These are phyloP conservation scores for Amanita inopinata DNA, from an alignment of 768 basidiomycete species.

Conservation along the genomic window DNA sequence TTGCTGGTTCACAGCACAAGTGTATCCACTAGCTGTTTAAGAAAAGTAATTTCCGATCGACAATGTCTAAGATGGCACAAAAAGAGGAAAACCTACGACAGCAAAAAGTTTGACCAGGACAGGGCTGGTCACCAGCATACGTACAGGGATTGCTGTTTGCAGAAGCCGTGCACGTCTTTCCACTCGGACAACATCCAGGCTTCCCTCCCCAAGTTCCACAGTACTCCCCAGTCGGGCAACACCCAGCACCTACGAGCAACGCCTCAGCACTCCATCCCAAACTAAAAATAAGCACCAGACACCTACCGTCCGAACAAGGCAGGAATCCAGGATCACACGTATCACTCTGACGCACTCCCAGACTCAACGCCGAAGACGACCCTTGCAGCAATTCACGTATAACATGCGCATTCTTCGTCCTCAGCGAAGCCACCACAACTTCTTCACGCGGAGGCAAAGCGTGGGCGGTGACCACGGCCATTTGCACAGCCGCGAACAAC, in stretches of 20 bases:
- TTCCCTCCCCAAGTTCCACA: slow-evolving; percentile 3
- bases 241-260: slow-evolving; percentile 1
- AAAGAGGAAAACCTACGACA: neutral
- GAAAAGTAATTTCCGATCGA: neutral
- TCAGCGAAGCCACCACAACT: too few relatives aligned
- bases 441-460: too few relatives aligned
- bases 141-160: neutral
- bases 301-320: neutral
- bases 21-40: neutral
- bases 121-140: neutral
- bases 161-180: neutral
- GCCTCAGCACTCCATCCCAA: neutral
- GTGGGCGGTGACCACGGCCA: too few relatives aligned
- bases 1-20: neutral
- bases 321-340: neutral
- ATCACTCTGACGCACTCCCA: neutral
- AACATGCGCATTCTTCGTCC: neutral
- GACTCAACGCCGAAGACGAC: neutral
- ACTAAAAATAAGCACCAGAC: neutral
- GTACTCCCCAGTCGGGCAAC: neutral
- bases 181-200: slow-evolving; percentile 4
- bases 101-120: neutral
- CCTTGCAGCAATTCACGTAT: neutral
- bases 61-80: neutral
- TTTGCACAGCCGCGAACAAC: too few relatives aligned